Percentiles rank a stretch among this genome's conserved stretches.
Conservation (phyloP, 2,329 filamentous ascomycete species). For the Stagonosporopsis rhizophila region DNA sequence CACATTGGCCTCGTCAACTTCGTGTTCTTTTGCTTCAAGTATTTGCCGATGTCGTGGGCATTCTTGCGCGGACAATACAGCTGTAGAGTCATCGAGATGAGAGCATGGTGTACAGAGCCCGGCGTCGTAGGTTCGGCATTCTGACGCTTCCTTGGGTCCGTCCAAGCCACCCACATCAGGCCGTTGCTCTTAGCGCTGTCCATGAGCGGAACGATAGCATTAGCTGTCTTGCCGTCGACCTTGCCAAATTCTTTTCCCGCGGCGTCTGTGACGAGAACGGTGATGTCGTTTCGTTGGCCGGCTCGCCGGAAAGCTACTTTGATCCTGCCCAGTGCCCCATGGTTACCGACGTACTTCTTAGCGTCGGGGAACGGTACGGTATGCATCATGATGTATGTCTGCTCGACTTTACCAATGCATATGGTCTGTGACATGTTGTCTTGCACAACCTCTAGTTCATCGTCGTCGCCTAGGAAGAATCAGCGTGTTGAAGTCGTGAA, state of each 20-base stretch:
- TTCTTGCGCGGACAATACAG: conserved; percentile 78
- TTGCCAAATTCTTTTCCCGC: conserved; percentile 75
- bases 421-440: conserved; percentile 73
- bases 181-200: conserved; percentile 66
- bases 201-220: conserved; percentile 74
- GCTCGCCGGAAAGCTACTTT: conserved; percentile 73
- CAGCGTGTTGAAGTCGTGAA: conserved; percentile 15
- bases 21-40: conserved; percentile 70
- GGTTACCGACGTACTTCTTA: conserved; percentile 64
- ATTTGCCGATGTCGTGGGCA: conserved; percentile 69
- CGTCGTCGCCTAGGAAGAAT: conserved; percentile 61
- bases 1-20: conserved; percentile 69
- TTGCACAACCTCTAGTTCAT: conserved; percentile 64
- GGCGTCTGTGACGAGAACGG: conserved; percentile 79
- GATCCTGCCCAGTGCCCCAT: conserved; percentile 69
- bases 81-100: conserved; percentile 69
- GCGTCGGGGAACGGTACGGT: conserved; percentile 74
- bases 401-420: conserved; percentile 80
- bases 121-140: conserved; percentile 59
- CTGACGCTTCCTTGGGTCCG: conserved; percentile 69
- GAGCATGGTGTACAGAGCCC: conserved; percentile 27
- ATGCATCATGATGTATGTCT: conserved; percentile 70
- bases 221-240: conserved; percentile 72
- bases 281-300: conserved; percentile 61
- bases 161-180: conserved; percentile 74